Percentiles rank a stretch among this genome's conserved stretches.
These are phyloP conservation scores for Trypanosoma scelopori DNA, from an alignment of 208 protist species.

Conservation along the genomic window DNA sequence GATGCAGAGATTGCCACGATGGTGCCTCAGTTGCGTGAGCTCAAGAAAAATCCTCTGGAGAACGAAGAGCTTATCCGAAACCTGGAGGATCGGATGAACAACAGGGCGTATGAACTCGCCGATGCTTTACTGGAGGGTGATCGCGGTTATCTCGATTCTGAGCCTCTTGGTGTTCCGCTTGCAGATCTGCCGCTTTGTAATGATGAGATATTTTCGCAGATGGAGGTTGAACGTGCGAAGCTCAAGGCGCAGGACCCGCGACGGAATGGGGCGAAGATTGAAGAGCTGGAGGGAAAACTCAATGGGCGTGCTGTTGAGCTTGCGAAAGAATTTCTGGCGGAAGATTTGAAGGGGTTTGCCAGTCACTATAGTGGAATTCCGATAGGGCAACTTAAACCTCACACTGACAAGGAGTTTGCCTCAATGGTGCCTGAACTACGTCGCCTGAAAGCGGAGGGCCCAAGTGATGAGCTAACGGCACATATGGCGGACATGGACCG, in stretches of 20 bases:
- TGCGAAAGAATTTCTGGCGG: constrained; percentile 43
- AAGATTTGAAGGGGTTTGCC: constrained; percentile 47
- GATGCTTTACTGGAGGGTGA: constrained; percentile 60
- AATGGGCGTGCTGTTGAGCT: constrained; percentile 66
- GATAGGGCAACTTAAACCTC: constrained; percentile 30
- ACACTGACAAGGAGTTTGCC: constrained; percentile 41
- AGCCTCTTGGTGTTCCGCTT: constrained; percentile 42
- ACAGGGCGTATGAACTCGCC: constrained; percentile 65
- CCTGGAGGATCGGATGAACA: constrained; percentile 77
- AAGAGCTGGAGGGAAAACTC: constrained; percentile 43
- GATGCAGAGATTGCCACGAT: constrained; percentile 63
- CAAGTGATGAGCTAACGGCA: constrained; percentile 16
- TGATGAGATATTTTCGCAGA: constrained; percentile 46
- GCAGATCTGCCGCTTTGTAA: constrained; percentile 39
- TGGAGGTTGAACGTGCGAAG: constrained; percentile 49
- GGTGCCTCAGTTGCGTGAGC: constrained; percentile 65
- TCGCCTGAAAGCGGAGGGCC: constrained; percentile 22
- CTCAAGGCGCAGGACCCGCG: constrained; percentile 50
- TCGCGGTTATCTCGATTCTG: constrained; percentile 51
- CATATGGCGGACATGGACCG: constrained; percentile 49
- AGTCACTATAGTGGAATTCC: constrained; percentile 49
- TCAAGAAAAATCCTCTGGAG: constrained; percentile 51
- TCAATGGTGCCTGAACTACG: constrained; percentile 20
- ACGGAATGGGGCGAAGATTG: constrained; percentile 35
- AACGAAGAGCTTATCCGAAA: constrained; percentile 23